These are phyloP conservation scores for Prunus salicina DNA, from an alignment of 306 rosid genomes.

Conservation along the genomic window DNA sequence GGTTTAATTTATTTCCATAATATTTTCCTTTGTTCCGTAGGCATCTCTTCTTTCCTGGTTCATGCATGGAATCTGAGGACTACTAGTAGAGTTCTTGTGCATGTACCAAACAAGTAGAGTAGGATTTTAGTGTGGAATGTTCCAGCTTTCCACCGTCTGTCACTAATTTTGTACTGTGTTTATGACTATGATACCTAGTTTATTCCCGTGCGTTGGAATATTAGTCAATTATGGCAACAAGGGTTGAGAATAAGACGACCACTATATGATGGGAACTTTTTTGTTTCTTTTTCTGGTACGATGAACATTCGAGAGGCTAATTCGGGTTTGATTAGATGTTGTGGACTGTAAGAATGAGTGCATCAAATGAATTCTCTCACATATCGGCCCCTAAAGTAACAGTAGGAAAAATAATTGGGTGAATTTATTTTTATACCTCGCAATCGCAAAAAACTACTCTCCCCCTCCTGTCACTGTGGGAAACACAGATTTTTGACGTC, in stretches of 20 bases:
- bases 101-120: conserved; percentile 11
- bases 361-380: background rate
- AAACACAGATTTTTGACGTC: no score
- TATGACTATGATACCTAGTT: background rate
- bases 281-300: background rate
- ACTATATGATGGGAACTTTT: background rate
- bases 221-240: background rate
- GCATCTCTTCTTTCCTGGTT: background rate
- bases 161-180: background rate
- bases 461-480: no score
- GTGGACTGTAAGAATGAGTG: background rate
- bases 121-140: background rate
- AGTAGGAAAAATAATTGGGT: no score
- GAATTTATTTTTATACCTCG: no score
- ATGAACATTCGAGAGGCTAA: background rate
- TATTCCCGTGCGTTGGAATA: background rate
- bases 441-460: no score
- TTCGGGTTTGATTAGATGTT: background rate
- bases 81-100: background rate
- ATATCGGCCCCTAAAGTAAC: no score
- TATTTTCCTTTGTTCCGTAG: background rate
- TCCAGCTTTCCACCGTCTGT: conserved; percentile 9
- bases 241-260: background rate
- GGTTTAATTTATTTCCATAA: background rate
- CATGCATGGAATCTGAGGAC: conserved; percentile 5